Percentiles rank a stretch among this genome's conserved stretches.
Evolutionary conservation across 176 grass and related monocot species (phyloP).

Genomic region (Oryza meridionalis): DNA sequence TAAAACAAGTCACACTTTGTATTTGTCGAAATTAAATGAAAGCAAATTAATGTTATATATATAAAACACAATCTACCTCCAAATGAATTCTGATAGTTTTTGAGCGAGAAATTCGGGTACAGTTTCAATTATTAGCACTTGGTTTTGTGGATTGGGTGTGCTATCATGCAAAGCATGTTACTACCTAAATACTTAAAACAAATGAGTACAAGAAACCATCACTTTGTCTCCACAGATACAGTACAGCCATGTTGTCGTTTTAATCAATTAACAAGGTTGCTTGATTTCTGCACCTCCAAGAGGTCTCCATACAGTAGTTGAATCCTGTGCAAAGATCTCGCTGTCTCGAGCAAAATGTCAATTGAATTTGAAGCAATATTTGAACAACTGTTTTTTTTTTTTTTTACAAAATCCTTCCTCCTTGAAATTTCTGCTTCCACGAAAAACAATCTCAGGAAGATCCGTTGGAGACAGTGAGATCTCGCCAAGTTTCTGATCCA

Average conservation of each 20-base stretch:
- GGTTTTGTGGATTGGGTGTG: not conserved
- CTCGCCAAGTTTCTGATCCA: no score
- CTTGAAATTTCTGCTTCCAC: no score
- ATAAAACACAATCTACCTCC: no score
- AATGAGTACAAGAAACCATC: not conserved
- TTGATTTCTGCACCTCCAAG: not conserved
- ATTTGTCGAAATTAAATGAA: no score
- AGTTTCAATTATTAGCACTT: not conserved
- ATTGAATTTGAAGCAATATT: not conserved
- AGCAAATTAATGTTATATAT: not conserved
- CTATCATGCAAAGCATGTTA: not conserved
- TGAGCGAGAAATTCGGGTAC: not conserved
- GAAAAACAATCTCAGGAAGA: no score
- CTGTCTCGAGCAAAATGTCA: not conserved
- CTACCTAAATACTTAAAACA: not conserved
- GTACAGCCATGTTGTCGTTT: not conserved
- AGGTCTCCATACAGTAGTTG: not conserved
- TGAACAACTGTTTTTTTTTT: not conserved
- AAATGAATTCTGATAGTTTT: not conserved
- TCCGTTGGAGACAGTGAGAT: no score
- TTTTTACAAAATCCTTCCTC: no score
- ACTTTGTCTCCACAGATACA: not conserved
- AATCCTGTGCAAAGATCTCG: not conserved
- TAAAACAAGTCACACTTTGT: no score
- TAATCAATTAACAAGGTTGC: not conserved